phyloP scores from a whole-genome alignment of 1,284 basidiomycete species.

The Apiotrichum sp. region DNA sequence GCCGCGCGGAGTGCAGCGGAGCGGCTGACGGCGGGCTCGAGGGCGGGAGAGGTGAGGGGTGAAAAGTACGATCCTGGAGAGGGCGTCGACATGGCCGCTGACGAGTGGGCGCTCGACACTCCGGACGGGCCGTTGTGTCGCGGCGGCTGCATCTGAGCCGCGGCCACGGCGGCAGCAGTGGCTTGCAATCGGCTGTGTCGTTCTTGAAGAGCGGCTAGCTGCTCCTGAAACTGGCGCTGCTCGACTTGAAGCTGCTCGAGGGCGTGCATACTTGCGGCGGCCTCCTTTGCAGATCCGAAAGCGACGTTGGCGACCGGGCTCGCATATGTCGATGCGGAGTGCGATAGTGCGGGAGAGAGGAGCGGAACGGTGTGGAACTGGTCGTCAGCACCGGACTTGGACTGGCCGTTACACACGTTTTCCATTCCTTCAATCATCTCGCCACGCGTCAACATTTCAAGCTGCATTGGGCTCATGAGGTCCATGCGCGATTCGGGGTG shows the following conservation, averaged over 20 bases:
- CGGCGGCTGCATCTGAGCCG: conserved; percentile 9
- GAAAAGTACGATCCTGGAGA: conserved; percentile 51
- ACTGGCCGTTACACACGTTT: conserved; percentile 20
- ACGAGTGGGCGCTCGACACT: conserved; percentile 8
- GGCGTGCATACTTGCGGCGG: conserved; percentile 19
- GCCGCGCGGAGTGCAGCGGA: conserved; percentile 25
- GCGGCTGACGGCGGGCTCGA: conserved; percentile 45
- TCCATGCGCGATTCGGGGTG: conserved; percentile 33
- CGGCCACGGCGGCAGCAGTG: conserved; percentile 36
- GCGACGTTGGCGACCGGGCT: conserved; percentile 26
- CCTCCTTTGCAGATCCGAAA: conserved; percentile 10
- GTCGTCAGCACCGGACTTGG: neutral
- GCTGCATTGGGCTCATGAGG: conserved; percentile 42
- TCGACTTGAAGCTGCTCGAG: conserved; percentile 42
- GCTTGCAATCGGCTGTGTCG: conserved; percentile 40
- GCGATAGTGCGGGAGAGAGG: conserved; percentile 37
- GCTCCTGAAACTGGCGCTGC: conserved; percentile 43
- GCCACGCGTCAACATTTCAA: conserved; percentile 34
- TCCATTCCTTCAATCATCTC: conserved; percentile 29
- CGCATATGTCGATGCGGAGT: conserved; percentile 24
- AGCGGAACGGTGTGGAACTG: conserved; percentile 35
- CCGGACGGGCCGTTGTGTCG: conserved; percentile 25
- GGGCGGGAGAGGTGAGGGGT: conserved; percentile 55
- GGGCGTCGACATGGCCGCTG: conserved; percentile 18
- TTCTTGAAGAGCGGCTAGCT: conserved; percentile 35